A percentile compares a stretch with the other conserved stretches of the same genome.
Conservation (phyloP, 176 grass and related monocot genomes). For the Chloris gayana region DNA sequence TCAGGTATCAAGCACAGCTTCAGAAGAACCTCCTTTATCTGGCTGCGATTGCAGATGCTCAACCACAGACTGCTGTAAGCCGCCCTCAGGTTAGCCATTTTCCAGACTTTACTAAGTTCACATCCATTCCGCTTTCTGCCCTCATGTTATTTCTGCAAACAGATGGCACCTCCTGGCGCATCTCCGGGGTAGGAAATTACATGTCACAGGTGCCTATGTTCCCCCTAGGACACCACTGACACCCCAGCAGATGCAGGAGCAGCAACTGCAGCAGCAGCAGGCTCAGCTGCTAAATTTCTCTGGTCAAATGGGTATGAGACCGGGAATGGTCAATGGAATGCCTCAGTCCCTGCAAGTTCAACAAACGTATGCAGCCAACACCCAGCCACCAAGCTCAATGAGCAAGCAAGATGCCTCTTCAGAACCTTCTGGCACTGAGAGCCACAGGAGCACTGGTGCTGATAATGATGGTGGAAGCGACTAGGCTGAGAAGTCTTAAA, state of each 20-base stretch:
- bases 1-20: slow-evolving; percentile 96
- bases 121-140: background rate
- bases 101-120: background rate
- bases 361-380: slow-evolving; percentile 40
- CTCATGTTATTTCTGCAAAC: slow-evolving; percentile 36
- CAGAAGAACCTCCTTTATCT: slow-evolving; percentile 96
- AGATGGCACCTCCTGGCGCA: slow-evolving; percentile 67
- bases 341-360: slow-evolving; percentile 53
- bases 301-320: slow-evolving; percentile 62
- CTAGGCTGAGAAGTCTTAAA: slow-evolving; percentile 29
- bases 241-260: slow-evolving; percentile 79
- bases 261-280: slow-evolving; percentile 78
- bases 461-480: slow-evolving; percentile 54
- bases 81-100: slow-evolving; percentile 75
- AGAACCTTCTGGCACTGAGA: slow-evolving; percentile 46
- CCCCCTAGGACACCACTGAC: slow-evolving; percentile 68
- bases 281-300: slow-evolving; percentile 57
- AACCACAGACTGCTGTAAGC: slow-evolving; percentile 66
- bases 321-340: slow-evolving; percentile 61
- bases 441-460: slow-evolving; percentile 67
- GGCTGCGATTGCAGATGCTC: slow-evolving; percentile 90
- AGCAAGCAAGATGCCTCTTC: slow-evolving; percentile 43
- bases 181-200: slow-evolving; percentile 51
- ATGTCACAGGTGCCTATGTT: slow-evolving; percentile 71
- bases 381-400: slow-evolving; percentile 21